phyloP scores from a whole-genome alignment of 75 land plant genomes.

The Chamaecyparis obtusa region DNA sequence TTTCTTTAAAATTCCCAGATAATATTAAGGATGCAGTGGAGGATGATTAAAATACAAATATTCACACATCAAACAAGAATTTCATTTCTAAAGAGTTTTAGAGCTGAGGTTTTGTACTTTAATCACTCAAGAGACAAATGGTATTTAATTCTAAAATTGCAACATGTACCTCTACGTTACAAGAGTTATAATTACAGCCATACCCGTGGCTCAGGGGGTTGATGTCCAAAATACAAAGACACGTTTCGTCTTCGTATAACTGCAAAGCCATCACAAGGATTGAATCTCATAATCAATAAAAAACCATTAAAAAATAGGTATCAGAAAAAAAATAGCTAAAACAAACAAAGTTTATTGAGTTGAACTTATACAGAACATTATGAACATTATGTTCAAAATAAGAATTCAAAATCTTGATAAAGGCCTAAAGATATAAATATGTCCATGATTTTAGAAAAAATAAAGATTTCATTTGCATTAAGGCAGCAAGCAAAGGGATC shows the following conservation, averaged over 20 bases:
- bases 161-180: neutral
- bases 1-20: neutral
- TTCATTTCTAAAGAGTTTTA: neutral
- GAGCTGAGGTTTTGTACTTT: neutral
- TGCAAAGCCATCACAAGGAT: conserved; percentile 25
- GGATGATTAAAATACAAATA: neutral
- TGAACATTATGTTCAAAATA: neutral
- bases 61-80: neutral
- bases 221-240: conserved; percentile 83
- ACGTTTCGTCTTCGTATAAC: conserved; percentile 86
- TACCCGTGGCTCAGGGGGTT: conserved; percentile 87
- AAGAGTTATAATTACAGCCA: conserved; percentile 21
- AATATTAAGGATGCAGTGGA: neutral
- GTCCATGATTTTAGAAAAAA: neutral
- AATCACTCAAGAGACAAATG: neutral
- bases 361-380: neutral
- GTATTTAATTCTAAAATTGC: neutral
- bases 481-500: neutral
- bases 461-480: neutral
- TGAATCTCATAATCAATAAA: neutral
- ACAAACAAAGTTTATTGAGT: neutral
- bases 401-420: neutral
- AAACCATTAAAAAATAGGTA: neutral
- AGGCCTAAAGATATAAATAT: neutral
- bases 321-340: neutral